Conservation (phyloP, 2,329 filamentous ascomycete species). For the Coleophoma eucalyptorum region DNA sequence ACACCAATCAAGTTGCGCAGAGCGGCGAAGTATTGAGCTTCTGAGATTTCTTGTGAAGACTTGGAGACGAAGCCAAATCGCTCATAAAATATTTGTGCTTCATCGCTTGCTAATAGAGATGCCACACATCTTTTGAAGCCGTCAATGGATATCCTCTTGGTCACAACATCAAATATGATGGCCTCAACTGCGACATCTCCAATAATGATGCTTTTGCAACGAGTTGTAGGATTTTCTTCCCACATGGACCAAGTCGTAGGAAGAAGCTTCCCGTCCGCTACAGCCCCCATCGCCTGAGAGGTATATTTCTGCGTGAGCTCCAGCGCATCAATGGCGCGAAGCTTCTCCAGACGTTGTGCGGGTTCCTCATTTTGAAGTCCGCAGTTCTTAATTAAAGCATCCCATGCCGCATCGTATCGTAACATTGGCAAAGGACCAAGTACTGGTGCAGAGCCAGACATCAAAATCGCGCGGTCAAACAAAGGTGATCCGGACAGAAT, state of each 20-base stretch:
- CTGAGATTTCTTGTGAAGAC: not conserved
- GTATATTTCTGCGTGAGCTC: slow-evolving; percentile 2
- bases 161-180: slow-evolving; percentile 5
- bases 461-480: slow-evolving; percentile 11
- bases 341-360: not conserved
- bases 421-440: slow-evolving; percentile 3
- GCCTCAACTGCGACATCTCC: slow-evolving; percentile 4
- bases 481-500: slow-evolving; percentile 10
- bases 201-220: slow-evolving; percentile 6
- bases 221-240: not conserved
- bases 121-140: not conserved
- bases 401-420: slow-evolving; percentile 1
- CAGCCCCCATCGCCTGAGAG: not conserved
- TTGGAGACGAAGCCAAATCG: slow-evolving; percentile 1
- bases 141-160: not conserved
- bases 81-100: not conserved
- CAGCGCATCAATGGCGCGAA: not conserved
- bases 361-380: not conserved
- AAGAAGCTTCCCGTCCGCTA: slow-evolving; percentile 3
- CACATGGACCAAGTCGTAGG: slow-evolving; percentile 3
- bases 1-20: slow-evolving; percentile 2
- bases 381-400: not conserved
- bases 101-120: not conserved
- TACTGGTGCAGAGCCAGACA: slow-evolving; percentile 7
- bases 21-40: slow-evolving; percentile 1